phyloP scores from a whole-genome alignment of 305 asterid genomes.

The Fraxinus latifolia region DNA sequence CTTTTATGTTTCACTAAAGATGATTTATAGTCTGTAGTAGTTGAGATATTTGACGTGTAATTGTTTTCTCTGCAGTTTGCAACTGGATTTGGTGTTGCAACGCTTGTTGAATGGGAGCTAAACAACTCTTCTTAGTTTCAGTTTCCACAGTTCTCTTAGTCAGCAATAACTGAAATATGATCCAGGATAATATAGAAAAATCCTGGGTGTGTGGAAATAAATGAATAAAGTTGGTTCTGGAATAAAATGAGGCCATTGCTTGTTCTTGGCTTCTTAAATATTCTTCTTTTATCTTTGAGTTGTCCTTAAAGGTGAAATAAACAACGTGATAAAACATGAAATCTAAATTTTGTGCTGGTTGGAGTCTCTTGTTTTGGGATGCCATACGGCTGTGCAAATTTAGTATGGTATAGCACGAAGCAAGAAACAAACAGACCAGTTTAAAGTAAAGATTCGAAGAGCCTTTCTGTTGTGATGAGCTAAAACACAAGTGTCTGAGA shows the following conservation, averaged over 20 bases:
- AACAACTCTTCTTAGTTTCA: too few relatives aligned
- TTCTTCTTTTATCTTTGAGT: neutral
- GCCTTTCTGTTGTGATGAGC: neutral
- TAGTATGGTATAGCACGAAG: too few relatives aligned
- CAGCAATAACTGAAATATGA: neutral
- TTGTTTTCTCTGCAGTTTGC: conserved; percentile 59
- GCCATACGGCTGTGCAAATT: neutral
- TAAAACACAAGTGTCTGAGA: neutral
- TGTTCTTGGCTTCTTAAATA: neutral
- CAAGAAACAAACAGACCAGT: neutral
- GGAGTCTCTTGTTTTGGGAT: neutral
- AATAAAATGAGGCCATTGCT: neutral
- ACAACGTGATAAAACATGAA: neutral
- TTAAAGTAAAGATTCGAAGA: neutral
- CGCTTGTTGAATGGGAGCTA: too few relatives aligned
- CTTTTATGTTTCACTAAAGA: neutral
- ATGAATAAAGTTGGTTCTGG: neutral
- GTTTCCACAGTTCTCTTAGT: too few relatives aligned
- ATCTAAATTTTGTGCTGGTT: neutral
- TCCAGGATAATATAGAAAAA: neutral
- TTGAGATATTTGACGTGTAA: neutral
- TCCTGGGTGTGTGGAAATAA: neutral
- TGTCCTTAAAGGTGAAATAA: neutral
- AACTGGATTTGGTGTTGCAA: conserved; percentile 51
- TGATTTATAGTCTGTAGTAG: neutral